Conservation (phyloP, 495 filamentous ascomycete species). For the Aspergillus homomorphus region DNA sequence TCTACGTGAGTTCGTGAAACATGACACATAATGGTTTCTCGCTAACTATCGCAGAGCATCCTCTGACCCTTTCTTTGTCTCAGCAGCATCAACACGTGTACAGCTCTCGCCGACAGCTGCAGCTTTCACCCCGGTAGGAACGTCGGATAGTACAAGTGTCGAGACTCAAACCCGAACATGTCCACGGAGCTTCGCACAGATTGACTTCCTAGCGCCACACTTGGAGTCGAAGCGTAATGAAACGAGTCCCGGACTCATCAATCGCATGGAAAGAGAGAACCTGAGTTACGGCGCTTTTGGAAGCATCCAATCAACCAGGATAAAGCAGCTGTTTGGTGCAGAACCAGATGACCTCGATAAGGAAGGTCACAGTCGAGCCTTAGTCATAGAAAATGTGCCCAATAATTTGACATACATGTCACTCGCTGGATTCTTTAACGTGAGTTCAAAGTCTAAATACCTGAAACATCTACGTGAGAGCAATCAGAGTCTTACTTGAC, state of each 20-base stretch:
- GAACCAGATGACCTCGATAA: slow-evolving; percentile 13
- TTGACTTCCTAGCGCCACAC: slow-evolving; percentile 17
- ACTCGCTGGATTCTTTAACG: slow-evolving; percentile 32
- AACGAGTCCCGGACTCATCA: background rate
- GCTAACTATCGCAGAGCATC: slow-evolving; percentile 20
- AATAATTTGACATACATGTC: slow-evolving; percentile 27
- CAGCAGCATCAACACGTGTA: slow-evolving; percentile 16
- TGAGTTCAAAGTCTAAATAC: slow-evolving; percentile 15
- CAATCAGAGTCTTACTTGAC: slow-evolving; percentile 2
- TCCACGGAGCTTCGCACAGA: slow-evolving; percentile 11
- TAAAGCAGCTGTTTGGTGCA: slow-evolving; percentile 1
- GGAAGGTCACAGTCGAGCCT: slow-evolving; percentile 26
- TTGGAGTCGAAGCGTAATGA: slow-evolving; percentile 12
- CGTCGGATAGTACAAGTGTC: slow-evolving; percentile 9
- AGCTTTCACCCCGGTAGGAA: slow-evolving; percentile 33
- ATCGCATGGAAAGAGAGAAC: slow-evolving; percentile 3
- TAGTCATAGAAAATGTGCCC: slow-evolving; percentile 32
- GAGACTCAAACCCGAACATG: slow-evolving; percentile 9
- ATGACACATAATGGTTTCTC: background rate
- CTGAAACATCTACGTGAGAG: background rate
- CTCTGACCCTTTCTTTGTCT: slow-evolving; percentile 30
- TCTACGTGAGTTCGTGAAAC: slow-evolving; percentile 17
- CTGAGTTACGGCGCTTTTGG: slow-evolving; percentile 16
- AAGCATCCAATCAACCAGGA: slow-evolving; percentile 11
- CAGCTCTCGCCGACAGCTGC: slow-evolving; percentile 33